These are phyloP conservation scores for Fusarium sp. DNA, from an alignment of 2,329 filamentous ascomycete species.

Conservation along the genomic window DNA sequence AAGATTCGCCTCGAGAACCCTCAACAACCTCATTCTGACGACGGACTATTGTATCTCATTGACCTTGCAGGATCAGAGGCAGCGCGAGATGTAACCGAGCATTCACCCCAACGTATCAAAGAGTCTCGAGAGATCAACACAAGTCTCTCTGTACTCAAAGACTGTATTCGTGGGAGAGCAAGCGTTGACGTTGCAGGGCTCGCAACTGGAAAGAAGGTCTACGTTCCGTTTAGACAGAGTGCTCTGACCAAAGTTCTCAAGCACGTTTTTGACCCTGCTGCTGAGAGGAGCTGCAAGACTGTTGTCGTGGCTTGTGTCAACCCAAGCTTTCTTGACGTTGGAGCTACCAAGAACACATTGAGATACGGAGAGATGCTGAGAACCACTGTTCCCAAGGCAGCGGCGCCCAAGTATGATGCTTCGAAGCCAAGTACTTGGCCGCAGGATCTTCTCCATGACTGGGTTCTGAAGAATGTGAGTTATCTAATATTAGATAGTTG, in stretches of 20 bases:
- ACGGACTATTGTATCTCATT: constrained; percentile 62
- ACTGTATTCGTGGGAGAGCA: constrained; percentile 64
- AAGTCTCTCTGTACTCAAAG: constrained; percentile 64
- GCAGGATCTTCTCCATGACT: constrained; percentile 55
- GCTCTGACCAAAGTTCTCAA: constrained; percentile 63
- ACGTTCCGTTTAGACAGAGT: constrained; percentile 62
- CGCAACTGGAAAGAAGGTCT: constrained; percentile 50
- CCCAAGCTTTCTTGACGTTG: constrained; percentile 59
- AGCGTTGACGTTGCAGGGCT: constrained; percentile 49
- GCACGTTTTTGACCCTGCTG: constrained; percentile 62
- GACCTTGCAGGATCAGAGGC: constrained; percentile 65
- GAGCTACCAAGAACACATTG: constrained; percentile 62
- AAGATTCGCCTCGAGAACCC: constrained; percentile 59
- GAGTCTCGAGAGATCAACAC: constrained; percentile 63
- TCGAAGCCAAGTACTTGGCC: constrained; percentile 56
- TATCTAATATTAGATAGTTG: neutral
- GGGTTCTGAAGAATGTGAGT: constrained; percentile 59
- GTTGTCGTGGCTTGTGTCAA: constrained; percentile 63
- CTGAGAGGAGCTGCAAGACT: constrained; percentile 57
- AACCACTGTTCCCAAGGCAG: constrained; percentile 53
- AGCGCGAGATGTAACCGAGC: constrained; percentile 57
- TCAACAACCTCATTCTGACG: constrained; percentile 46
- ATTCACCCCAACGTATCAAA: constrained; percentile 60
- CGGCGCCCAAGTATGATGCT: constrained; percentile 43
- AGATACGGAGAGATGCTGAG: constrained; percentile 63